Base-by-base conservation (phyloP, 176 grass and related monocot genomes). In the Poa annua region DNA sequence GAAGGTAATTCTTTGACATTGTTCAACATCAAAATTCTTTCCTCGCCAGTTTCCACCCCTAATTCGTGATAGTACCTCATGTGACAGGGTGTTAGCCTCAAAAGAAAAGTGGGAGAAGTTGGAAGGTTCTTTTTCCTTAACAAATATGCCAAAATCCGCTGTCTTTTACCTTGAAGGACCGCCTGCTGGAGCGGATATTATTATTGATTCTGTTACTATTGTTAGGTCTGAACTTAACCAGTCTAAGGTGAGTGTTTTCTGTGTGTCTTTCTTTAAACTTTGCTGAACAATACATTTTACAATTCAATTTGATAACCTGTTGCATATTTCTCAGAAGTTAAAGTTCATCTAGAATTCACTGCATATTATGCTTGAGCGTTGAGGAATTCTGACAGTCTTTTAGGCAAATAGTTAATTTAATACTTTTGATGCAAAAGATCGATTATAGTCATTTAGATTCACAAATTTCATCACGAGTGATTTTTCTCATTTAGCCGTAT, bases 131-230 rank as follows among this genome's bases (percentile, higher is more conserved):
- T 95, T 93, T 80, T 88, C 72, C 76, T 79, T 98, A 70, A 89
- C 63, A 80, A 93, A 69, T 89, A 84, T 91, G 82, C 89, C 96
- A 56, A 98, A 88, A 81, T 57, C 75, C 45, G 91, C 95, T 63
- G 85, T 98, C 29, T 98, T 98, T 83, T 98, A 89, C 55, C 51
- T 98, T 61, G 96, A 98, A 92, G 96, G 96, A 20, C 96, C 96
- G 75, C 91, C 87, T 80, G 53, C 88, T 85, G 92, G 91, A 36
- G 76, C 75, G 74, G 89, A 95, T 63, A 76, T 98, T 50, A 86
- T 98, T 49, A 93, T 95, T 75, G 84, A 98, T 95, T 95, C 88
- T 63, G 83, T 95, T 55, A 86, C 55, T 54, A 81, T 98, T 66
- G 65, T 87, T 80, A 77, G 81, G 41, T 89, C 82, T 10, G 65